Percentiles rank a stretch among this genome's conserved stretches.
phyloP scores from a whole-genome alignment of 805 yeast species.

The Candida arabinofermentans region DNA sequence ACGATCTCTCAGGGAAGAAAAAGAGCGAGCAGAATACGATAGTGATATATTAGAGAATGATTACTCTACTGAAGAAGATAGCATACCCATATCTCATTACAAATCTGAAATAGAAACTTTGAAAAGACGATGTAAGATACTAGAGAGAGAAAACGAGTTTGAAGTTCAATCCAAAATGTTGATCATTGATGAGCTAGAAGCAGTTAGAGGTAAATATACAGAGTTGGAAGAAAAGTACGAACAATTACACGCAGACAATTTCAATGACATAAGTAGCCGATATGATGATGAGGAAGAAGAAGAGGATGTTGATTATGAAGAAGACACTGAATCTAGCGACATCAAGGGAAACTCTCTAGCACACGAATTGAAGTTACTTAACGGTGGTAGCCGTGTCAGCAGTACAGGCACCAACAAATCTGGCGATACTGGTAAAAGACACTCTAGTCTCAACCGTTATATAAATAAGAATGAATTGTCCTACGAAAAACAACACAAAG shows the following conservation, averaged over 20 bases:
- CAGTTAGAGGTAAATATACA: constrained; percentile 35
- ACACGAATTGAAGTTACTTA: constrained; percentile 17
- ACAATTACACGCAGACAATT: constrained; percentile 26
- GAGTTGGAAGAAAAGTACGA: constrained; percentile 28
- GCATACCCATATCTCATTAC: constrained; percentile 1
- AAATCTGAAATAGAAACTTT: constrained; percentile 23
- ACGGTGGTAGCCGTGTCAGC: neutral
- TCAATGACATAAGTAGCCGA: constrained; percentile 19
- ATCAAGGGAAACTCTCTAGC: constrained; percentile 10
- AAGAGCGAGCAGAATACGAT: neutral
- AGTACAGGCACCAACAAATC: neutral
- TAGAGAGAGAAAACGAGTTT: constrained; percentile 48
- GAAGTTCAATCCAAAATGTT: constrained; percentile 49
- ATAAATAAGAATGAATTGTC: constrained; percentile 24
- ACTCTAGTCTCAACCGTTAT: constrained; percentile 20
- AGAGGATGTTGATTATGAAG: constrained; percentile 3
- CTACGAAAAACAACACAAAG: constrained; percentile 23
- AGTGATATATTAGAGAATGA: neutral
- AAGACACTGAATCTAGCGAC: neutral
- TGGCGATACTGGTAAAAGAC: constrained; percentile 6
- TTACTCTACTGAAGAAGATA: neutral
- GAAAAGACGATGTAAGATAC: constrained; percentile 30
- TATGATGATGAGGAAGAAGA: neutral
- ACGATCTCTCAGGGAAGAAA: neutral
- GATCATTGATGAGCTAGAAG: constrained; percentile 52